Evolutionary conservation across 2,329 filamentous ascomycete species (phyloP).

Genomic region (Paracoccidioides lutzii): DNA sequence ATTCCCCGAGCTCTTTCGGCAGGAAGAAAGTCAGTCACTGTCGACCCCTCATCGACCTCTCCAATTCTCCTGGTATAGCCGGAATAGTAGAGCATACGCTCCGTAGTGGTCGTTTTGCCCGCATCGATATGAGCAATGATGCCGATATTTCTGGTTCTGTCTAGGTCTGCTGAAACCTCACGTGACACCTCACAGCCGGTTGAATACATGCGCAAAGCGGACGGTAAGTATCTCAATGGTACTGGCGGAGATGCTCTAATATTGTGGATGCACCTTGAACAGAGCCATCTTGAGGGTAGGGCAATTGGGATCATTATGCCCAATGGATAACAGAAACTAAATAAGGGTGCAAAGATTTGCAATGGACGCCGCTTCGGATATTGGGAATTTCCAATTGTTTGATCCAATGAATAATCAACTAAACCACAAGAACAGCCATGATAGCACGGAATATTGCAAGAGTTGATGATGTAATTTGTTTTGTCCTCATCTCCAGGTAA

Average conservation of each 20-base stretch:
- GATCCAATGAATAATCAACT: not conserved
- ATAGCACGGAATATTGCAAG: not conserved
- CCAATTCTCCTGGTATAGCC: conserved; percentile 79
- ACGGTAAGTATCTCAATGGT: not conserved
- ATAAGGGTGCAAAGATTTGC: not conserved
- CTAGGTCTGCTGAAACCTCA: conserved; percentile 26
- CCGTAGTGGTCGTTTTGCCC: conserved; percentile 95
- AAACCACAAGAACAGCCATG: not conserved
- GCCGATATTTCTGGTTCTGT: conserved; percentile 80
- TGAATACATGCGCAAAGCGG: conserved; percentile 17
- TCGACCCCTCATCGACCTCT: conserved; percentile 93
- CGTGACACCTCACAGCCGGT: conserved; percentile 11
- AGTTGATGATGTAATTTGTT: not conserved
- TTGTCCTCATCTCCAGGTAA: not conserved
- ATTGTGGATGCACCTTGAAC: conserved; percentile 6
- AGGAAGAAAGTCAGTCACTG: conserved; percentile 91
- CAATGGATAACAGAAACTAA: not conserved
- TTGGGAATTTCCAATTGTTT: not conserved
- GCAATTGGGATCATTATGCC: conserved; percentile 3
- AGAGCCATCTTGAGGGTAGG: conserved; percentile 7
- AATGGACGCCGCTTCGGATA: not conserved
- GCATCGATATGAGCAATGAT: conserved; percentile 99
- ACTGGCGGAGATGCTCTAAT: not conserved
- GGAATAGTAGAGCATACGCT: conserved; percentile 97
- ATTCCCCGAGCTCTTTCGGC: conserved; percentile 86